These are phyloP conservation scores for Kwoniella shivajii DNA, from an alignment of 1,284 basidiomycete species.

Conservation along the genomic window DNA sequence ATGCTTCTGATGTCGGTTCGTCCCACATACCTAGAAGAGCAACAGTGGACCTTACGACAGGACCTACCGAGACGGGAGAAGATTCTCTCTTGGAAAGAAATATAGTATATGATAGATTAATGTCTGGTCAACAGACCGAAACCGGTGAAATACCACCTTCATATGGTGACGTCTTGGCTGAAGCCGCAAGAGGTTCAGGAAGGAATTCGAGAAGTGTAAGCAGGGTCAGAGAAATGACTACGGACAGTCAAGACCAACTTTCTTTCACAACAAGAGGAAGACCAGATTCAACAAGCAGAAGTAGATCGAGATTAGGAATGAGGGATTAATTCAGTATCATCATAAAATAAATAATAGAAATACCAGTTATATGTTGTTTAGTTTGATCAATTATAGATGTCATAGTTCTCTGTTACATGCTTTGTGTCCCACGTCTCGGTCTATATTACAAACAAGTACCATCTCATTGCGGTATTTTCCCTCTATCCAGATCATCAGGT, in stretches of 20 bases:
- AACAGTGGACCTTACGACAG: neutral
- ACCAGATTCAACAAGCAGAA: constrained; percentile 5
- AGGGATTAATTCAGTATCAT: constrained; percentile 1
- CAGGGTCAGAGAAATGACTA: neutral
- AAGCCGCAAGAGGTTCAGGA: neutral
- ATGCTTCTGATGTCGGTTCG: neutral
- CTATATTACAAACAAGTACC: too few relatives aligned
- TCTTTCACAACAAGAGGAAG: constrained; percentile 7
- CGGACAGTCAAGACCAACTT: neutral
- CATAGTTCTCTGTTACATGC: too few relatives aligned
- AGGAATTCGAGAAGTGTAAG: constrained; percentile 11
- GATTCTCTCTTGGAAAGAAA: constrained; percentile 53
- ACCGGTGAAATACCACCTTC: constrained; percentile 66
- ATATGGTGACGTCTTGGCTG: constrained; percentile 57
- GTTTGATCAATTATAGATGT: too few relatives aligned
- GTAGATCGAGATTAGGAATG: constrained; percentile 13
- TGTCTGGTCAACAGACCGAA: constrained; percentile 66
- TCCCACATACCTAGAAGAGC: constrained; percentile 1
- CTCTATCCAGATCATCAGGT: constrained; percentile 1
- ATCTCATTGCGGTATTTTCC: too few relatives aligned
- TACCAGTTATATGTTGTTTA: too few relatives aligned
- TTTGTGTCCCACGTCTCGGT: too few relatives aligned
- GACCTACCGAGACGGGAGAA: constrained; percentile 24
- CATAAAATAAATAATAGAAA: neutral
- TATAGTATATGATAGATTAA: constrained; percentile 58